Conservation (phyloP, 352 stramenopile species). For the Globisporangium takayamanum region DNA sequence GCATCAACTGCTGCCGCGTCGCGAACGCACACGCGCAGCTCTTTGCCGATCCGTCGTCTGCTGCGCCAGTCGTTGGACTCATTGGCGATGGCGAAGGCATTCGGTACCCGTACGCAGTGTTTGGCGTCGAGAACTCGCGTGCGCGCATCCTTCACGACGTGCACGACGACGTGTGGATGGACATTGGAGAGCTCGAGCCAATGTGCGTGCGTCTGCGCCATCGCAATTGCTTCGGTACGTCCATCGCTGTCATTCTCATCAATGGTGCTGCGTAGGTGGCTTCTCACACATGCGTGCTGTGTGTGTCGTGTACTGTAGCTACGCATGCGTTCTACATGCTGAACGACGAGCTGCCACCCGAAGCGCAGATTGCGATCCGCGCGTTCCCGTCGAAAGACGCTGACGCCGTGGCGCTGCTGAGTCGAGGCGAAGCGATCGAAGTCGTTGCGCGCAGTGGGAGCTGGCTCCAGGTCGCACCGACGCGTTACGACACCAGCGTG, state of each 20-base stretch:
- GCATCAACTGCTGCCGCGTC: conserved; percentile 39
- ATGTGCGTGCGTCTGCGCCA: conserved; percentile 43
- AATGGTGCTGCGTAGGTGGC: neutral
- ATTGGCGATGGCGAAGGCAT: conserved; percentile 28
- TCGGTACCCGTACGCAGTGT: conserved; percentile 36
- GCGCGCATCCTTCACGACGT: conserved; percentile 39
- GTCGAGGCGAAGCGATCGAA: conserved; percentile 48
- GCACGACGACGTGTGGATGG: conserved; percentile 45
- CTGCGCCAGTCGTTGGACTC: conserved; percentile 23
- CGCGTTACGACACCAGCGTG: conserved; percentile 1
- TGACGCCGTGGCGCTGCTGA: conserved; percentile 45
- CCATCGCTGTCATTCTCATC: neutral
- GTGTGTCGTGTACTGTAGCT: conserved; percentile 15
- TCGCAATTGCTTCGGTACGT: conserved; percentile 36
- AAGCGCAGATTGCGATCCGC: conserved; percentile 64
- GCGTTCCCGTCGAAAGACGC: conserved; percentile 55
- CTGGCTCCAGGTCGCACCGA: conserved; percentile 43
- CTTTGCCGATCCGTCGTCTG: conserved; percentile 27
- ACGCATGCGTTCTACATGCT: conserved; percentile 53
- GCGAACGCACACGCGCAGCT: conserved; percentile 23
- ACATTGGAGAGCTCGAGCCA: conserved; percentile 32
- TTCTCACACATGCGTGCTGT: conserved; percentile 5
- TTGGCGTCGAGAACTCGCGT: conserved; percentile 21
- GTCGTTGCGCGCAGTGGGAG: conserved; percentile 31
- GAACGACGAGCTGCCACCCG: conserved; percentile 41